Conservation (phyloP, 495 filamentous ascomycete genomes). For the Podospora sp. region DNA sequence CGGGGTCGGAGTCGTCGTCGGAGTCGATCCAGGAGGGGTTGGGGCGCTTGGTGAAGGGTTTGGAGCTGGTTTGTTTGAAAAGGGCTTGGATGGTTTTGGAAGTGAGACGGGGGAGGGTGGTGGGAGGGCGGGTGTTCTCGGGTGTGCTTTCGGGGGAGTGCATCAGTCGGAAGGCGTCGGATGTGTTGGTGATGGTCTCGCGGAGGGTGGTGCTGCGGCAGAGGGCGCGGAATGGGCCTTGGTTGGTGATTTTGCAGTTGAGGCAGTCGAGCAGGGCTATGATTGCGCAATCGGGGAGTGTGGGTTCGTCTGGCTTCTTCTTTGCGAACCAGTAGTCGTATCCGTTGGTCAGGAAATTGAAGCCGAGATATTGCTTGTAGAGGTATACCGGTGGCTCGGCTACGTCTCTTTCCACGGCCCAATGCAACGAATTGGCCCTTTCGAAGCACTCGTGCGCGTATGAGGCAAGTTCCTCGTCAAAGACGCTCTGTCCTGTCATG, state of each 20-base stretch:
- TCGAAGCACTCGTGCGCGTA: constrained; percentile 7
- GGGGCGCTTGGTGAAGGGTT: neutral
- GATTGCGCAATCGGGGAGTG: neutral
- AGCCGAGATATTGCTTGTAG: neutral
- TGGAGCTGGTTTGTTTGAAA: neutral
- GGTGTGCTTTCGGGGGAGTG: neutral
- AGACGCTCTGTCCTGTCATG: neutral
- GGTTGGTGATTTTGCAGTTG: neutral
- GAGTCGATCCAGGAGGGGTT: neutral
- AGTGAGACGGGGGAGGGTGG: neutral
- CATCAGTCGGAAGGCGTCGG: neutral
- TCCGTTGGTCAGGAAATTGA: constrained; percentile 10
- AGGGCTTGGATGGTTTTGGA: neutral
- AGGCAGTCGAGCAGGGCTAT: constrained; percentile 8
- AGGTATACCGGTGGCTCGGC: neutral
- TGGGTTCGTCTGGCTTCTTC: neutral
- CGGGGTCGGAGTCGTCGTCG: constrained; percentile 9
- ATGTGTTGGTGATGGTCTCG: neutral
- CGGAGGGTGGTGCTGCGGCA: neutral
- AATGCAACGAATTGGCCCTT: constrained; percentile 3
- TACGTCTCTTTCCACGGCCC: neutral
- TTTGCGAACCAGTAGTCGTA: constrained; percentile 9
- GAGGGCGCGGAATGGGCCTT: constrained; percentile 1
- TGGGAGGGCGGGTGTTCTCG: too few relatives aligned
- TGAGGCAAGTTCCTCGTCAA: neutral